A percentile compares a stretch with the other conserved stretches of the same genome.
Conservation (phyloP, 805 yeast genomes). For the Suhomyces kilbournensis region DNA sequence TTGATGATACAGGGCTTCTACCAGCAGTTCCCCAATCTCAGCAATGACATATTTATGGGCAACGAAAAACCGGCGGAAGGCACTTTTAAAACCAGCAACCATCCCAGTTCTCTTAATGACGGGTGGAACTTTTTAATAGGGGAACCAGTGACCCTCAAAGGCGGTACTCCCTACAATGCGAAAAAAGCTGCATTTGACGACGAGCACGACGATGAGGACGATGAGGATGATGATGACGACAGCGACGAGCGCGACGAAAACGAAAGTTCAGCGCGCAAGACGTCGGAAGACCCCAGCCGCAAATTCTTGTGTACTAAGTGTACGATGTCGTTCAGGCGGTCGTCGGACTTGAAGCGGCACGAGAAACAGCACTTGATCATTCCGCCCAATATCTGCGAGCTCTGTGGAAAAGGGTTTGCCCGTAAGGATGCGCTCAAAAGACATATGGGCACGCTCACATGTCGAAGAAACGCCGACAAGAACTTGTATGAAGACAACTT, state of each 20-base stretch:
- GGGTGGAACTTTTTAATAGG: slow-evolving; percentile 35
- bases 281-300: slow-evolving; percentile 18
- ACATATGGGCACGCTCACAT: slow-evolving; percentile 71
- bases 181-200: slow-evolving; percentile 4
- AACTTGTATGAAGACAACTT: slow-evolving; percentile 35
- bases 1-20: slow-evolving; percentile 42
- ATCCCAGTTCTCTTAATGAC: slow-evolving; percentile 20
- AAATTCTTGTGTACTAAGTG: slow-evolving; percentile 61
- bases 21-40: slow-evolving; percentile 41
- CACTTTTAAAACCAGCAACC: slow-evolving; percentile 3
- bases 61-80: slow-evolving; percentile 1
- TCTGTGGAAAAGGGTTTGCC: slow-evolving; percentile 81
- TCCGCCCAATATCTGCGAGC: slow-evolving; percentile 71
- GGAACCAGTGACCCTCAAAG: slow-evolving; percentile 17
- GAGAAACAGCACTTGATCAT: slow-evolving; percentile 70
- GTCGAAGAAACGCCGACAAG: slow-evolving; percentile 67
- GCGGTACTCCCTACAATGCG: slow-evolving; percentile 3
- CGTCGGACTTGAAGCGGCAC: slow-evolving; percentile 70
- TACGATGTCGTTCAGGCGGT: slow-evolving; percentile 59
- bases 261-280: slow-evolving; percentile 1
- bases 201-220: slow-evolving; percentile 5
- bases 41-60: slow-evolving; percentile 36
- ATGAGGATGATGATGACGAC: slow-evolving; percentile 5
- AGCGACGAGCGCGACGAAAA: slow-evolving; percentile 6
- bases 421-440: slow-evolving; percentile 78